Conservation (phyloP, 2,329 filamentous ascomycete genomes). For the Chaetomium olivaceum region DNA sequence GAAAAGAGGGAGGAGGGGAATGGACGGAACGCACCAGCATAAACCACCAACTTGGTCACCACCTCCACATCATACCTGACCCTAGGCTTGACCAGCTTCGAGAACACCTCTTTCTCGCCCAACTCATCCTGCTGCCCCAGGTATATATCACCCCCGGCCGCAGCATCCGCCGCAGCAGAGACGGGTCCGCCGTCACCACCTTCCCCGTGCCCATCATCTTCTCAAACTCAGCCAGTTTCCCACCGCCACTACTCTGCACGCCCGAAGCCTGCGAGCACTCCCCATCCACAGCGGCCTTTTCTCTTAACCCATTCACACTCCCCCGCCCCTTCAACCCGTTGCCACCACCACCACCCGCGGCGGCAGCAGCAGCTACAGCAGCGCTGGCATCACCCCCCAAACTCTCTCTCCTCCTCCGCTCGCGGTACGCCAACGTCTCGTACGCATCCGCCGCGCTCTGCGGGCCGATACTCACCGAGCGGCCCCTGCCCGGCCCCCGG, state of each 20-base stretch:
- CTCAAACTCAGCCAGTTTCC: conserved; percentile 64
- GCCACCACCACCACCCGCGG: conserved; percentile 25
- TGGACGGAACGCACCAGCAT: conserved; percentile 62
- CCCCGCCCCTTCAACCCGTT: conserved; percentile 45
- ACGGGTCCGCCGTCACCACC: conserved; percentile 40
- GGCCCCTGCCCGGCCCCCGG: conserved; percentile 71
- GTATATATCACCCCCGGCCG: conserved; percentile 42
- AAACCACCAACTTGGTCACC: conserved; percentile 93
- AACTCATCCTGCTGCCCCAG: conserved; percentile 51
- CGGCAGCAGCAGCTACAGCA: too few species aligned
- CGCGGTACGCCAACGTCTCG: conserved; percentile 89
- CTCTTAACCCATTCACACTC: conserved; percentile 46
- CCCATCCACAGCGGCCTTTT: conserved; percentile 34
- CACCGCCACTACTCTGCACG: conserved; percentile 44
- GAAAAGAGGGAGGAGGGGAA: neutral
- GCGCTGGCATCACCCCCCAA: conserved; percentile 50
- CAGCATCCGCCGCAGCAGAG: conserved; percentile 30
- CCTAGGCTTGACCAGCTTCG: conserved; percentile 77
- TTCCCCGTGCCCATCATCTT: conserved; percentile 71
- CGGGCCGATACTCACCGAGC: conserved; percentile 86
- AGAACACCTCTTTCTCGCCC: conserved; percentile 79
- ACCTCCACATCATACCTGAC: conserved; percentile 98
- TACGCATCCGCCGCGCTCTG: conserved; percentile 96
- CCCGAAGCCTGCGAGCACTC: conserved; percentile 41
- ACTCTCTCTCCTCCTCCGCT: conserved; percentile 60